Base-by-base conservation (phyloP, 768 basidiomycete genomes). In the Favolaschia claudopus region DNA sequence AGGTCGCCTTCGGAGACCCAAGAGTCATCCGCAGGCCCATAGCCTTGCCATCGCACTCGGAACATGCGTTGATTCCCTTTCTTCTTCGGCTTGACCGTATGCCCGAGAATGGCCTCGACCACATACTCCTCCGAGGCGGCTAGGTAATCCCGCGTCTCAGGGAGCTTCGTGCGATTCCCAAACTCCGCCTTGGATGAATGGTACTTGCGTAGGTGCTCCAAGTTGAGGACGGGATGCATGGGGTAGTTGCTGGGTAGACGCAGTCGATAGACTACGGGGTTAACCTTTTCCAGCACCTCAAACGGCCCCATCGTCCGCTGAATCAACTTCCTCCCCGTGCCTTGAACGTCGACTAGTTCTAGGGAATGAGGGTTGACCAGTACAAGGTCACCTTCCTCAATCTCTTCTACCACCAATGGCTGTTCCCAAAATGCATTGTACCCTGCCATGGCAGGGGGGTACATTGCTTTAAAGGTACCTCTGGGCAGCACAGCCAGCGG, bases 231-330 rank as follows among this genome's bases (percentile, higher is more conserved):
- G 1, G 58, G 47, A 6, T 55, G 49, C 32, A 54, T 56, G 4
- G 58, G 58, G 39, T 49, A 66, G 4, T 47, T 49, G 19, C 46
- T 54, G 3, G 47, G 51, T 3, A 62, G 56, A 1, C 33, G 42
- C 0, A 63, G 1, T 2, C 50, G 57, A 39, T 58, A 63, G 1
- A 56, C 58, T 2, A 58, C 42, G 4, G 53, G 54, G 29, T 59
- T 63, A 1, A 68, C 33, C 19, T 52, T 55, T 39, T 67, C 63
- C 22, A 54, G 3, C 2, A 68, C 47, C n/a, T 58, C 53, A 20
- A 66, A 66, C 1, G 66, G 61, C 1, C 66, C 61, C 15, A 61
- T 50, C 7, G 39, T 19, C 14, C 55, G 39, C 14, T 61, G 55
- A 20, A 34, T 19, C 20, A 66, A 38, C 31, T 66, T 66, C 0